Evolutionary conservation across 768 basidiomycete genomes (phyloP), one percentile per base, ranked within the genome.

Genomic region (Leccinum disarticulatum): DNA sequence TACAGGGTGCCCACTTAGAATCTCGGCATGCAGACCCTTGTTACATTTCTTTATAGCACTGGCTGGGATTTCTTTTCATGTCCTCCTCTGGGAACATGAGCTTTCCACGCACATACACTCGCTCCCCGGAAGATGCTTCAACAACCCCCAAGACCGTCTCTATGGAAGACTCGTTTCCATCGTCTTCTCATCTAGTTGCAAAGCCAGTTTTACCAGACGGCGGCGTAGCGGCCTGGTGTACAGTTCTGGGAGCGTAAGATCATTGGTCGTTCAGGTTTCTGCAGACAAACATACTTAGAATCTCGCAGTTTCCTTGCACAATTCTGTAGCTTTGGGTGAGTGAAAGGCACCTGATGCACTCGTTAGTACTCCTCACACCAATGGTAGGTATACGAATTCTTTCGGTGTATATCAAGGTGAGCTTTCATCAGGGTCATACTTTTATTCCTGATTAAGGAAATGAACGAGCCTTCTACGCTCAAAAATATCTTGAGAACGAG

Each of bases 381-480:
- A 19, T 13, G 36, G 9, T 19, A 69, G 68, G 10, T 72, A 73
- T 52, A 52, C 51, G 2, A 52, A 1, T 41, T 14, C 70, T 6
- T 72, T 71, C 38, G 70, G 70, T 27, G 70, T 73, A 31, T 72
- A 73, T 57, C 71, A 71, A 61, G 64, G 71, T 71, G 35, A 1
- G 22, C 0, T 43, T 27, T 33, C 43, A 46, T 17, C 6, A 7
- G 2, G 5, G 31, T 11, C 11, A 8, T 33, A 27, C 9, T 6
- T n/a, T 30, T 50, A n/a, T 14, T 46, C 11, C 47, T 48, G 13
- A 27, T 25, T 1, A 25, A 54, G 6, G 30, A 31, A 30, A 43
- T 14, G 15, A 9, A 54, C 13, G n/a, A 71, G 68, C 66, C 8
- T 72, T 64, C 15, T 71, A 70, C 47, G 43, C 62, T 11, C 50